Evolutionary conservation across 164 flowering plant species (phyloP).

Genomic region (Aristolochia contorta): DNA sequence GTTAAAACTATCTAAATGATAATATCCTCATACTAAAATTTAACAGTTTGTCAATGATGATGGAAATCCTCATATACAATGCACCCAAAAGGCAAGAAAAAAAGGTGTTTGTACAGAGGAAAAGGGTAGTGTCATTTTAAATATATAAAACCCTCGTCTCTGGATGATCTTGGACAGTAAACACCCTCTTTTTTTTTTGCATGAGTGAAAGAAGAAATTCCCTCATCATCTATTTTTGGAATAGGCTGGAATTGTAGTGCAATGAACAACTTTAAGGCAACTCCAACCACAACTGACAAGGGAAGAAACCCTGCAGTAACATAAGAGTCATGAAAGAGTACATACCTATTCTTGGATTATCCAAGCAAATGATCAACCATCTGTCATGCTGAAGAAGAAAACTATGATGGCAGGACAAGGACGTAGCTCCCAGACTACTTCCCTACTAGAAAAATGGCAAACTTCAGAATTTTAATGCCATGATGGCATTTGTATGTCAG

Average conservation of each 20-base stretch:
- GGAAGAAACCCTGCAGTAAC: not conserved
- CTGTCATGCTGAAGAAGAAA: constrained; percentile 5
- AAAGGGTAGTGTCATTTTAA: too few relatives aligned
- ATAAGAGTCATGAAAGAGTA: not conserved
- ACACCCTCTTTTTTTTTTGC: too few relatives aligned
- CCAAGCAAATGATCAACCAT: not conserved
- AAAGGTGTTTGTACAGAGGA: not conserved
- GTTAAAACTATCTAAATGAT: too few relatives aligned
- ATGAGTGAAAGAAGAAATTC: too few relatives aligned
- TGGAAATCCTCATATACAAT: too few relatives aligned
- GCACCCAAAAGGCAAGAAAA: constrained; percentile 1
- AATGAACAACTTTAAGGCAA: not conserved
- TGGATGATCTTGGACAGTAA: too few relatives aligned
- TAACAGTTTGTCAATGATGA: too few relatives aligned
- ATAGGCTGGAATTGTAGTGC: not conserved
- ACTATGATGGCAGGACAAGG: constrained; percentile 1
- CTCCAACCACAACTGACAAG: not conserved
- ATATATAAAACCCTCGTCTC: too few relatives aligned
- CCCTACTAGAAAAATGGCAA: constrained; percentile 10
- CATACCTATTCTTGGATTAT: constrained; percentile 8
- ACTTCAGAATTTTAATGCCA: constrained; percentile 6
- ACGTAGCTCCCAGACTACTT: constrained; percentile 8
- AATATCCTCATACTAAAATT: not conserved
- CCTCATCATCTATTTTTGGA: too few relatives aligned
- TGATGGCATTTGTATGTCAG: constrained; percentile 2